Conservation (phyloP, 306 rosid genomes). For the Calophaca sinica region DNA sequence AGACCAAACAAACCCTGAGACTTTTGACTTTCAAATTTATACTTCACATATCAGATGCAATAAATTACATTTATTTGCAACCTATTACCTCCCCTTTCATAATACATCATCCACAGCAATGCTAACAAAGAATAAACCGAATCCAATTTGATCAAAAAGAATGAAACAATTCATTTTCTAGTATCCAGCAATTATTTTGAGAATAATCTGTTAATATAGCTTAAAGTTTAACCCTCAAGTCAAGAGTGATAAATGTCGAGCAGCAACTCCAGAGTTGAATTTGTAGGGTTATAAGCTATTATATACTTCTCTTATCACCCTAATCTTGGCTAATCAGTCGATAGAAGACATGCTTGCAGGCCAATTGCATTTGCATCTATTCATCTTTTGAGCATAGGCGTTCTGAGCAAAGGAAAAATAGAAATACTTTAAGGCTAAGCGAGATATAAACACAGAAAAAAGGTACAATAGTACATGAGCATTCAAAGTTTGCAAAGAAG, state of each 20-base stretch:
- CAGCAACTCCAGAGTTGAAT: constrained; percentile 44
- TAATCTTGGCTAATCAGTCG: constrained; percentile 36
- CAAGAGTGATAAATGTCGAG: constrained; percentile 39
- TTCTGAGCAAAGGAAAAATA: constrained; percentile 60
- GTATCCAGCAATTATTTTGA: constrained; percentile 35
- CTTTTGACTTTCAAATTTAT: constrained; percentile 24
- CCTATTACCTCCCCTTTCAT: constrained; percentile 34
- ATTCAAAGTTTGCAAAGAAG: background rate
- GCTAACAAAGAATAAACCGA: constrained; percentile 44
- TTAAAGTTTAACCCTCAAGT: constrained; percentile 42
- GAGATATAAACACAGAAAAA: background rate
- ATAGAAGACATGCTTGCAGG: constrained; percentile 34
- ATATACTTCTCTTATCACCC: constrained; percentile 12
- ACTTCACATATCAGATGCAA: constrained; percentile 28
- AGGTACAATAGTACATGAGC: constrained; percentile 14
- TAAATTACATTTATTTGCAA: constrained; percentile 31
- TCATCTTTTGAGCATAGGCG: constrained; percentile 84
- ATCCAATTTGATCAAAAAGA: constrained; percentile 42
- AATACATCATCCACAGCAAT: constrained; percentile 47
- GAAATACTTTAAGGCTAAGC: constrained; percentile 31
- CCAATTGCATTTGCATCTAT: constrained; percentile 40
- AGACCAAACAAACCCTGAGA: too few relatives aligned
- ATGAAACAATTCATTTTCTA: constrained; percentile 42
- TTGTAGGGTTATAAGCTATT: constrained; percentile 29
- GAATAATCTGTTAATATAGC: constrained; percentile 42